A percentile compares a stretch with the other conserved stretches of the same genome.
phyloP scores from a whole-genome alignment of 805 yeast species.

The Lipomyces yamanashiensis region DNA sequence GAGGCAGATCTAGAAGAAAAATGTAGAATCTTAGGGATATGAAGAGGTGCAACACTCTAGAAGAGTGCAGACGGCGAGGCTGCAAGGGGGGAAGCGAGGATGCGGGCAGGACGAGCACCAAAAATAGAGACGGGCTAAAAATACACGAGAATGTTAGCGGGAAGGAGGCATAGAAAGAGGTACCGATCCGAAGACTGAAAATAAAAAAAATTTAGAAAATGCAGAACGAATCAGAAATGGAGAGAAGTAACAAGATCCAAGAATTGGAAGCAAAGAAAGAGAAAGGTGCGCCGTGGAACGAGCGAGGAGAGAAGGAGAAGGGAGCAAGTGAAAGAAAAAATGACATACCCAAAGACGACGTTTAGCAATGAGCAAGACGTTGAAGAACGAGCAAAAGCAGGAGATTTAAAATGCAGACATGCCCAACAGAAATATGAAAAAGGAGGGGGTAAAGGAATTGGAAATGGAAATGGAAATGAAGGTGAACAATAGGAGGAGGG shows the following conservation, averaged over 20 bases:
- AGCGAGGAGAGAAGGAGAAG: neutral
- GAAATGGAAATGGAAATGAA: neutral
- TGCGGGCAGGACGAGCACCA: neutral
- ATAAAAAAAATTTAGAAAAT: neutral
- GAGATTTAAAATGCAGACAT: neutral
- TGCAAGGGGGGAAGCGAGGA: neutral
- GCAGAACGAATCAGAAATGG: neutral
- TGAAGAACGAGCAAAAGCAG: neutral
- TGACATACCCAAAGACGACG: neutral
- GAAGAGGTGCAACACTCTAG: neutral
- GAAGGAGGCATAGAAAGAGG: neutral
- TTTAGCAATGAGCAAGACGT: neutral
- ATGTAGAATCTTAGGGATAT: neutral
- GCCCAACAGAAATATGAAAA: neutral
- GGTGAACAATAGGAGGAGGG: neutral
- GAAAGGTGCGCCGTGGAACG: neutral
- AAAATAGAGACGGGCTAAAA: slow-evolving; percentile 7
- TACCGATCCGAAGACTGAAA: neutral
- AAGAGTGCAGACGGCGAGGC: neutral
- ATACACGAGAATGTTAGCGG: neutral
- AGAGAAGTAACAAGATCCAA: neutral
- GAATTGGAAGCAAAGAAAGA: neutral
- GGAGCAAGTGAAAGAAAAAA: neutral
- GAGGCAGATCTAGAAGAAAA: no score
- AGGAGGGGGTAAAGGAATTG: neutral